These are phyloP conservation scores for Olyra latifolia DNA, from an alignment of 176 grass and related monocot genomes.

Conservation along the genomic window DNA sequence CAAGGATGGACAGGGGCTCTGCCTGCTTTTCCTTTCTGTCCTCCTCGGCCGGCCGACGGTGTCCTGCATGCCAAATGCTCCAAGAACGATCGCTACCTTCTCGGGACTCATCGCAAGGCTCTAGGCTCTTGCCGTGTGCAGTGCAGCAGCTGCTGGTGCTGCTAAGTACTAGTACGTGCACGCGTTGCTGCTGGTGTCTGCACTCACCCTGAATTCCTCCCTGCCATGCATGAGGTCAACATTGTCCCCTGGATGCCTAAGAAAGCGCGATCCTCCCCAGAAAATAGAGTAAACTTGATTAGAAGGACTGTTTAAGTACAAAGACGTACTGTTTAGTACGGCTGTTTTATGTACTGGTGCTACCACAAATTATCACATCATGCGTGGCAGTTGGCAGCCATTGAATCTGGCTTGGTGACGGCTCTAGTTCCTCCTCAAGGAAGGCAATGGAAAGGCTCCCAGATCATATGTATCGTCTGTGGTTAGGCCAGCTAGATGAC, in stretches of 20 bases:
- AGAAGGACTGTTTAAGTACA: too few species aligned
- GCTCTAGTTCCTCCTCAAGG: too few species aligned
- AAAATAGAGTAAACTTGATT: background rate
- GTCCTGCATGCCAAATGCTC: background rate
- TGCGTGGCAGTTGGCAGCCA: too few species aligned
- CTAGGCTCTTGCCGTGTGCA: background rate
- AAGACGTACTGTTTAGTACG: too few species aligned
- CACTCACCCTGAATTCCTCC: too few species aligned
- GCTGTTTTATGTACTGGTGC: too few species aligned
- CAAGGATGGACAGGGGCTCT: background rate
- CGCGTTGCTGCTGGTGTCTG: background rate
- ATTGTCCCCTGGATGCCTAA: background rate
- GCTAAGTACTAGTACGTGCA: background rate
- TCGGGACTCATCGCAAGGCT: background rate
- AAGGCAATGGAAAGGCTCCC: too few species aligned
- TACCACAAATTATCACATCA: too few species aligned
- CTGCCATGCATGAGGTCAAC: background rate
- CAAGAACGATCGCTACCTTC: background rate
- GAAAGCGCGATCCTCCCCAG: background rate
- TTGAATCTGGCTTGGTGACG: too few species aligned
- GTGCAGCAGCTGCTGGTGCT: background rate
- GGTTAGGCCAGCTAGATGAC: too few species aligned
- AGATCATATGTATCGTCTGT: too few species aligned
- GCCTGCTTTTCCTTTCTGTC: background rate
- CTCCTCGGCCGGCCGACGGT: background rate